phyloP scores from a whole-genome alignment of 805 yeast species.

The Wickerhamiella shivajii region DNA sequence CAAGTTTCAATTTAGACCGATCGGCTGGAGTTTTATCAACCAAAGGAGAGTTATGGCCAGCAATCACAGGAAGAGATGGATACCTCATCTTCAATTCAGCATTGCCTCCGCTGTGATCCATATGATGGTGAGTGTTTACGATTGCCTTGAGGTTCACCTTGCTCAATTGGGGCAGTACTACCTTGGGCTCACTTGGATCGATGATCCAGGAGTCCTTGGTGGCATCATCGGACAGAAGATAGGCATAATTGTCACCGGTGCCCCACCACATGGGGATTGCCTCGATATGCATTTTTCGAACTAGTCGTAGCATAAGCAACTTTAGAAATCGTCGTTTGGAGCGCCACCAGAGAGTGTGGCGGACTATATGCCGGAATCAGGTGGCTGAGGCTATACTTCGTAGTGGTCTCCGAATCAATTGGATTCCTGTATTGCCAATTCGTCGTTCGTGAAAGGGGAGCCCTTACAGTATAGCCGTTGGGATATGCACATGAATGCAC shows the following conservation, averaged over 20 bases:
- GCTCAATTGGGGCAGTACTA: conserved; percentile 34
- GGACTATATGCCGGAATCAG: no score
- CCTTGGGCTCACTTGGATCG: conserved; percentile 85
- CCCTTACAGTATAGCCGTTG: no score
- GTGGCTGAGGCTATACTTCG: no score
- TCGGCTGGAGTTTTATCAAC: conserved; percentile 62
- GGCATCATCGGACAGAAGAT: conserved; percentile 54
- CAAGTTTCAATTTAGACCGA: conserved; percentile 45
- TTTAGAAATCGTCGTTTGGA: no score
- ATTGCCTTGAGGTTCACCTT: conserved; percentile 50
- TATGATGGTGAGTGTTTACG: conserved; percentile 93
- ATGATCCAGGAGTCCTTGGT: conserved; percentile 64
- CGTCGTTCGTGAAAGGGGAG: no score
- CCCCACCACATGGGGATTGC: conserved; percentile 93
- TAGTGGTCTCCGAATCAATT: no score
- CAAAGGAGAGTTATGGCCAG: conserved; percentile 66
- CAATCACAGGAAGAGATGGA: conserved; percentile 52
- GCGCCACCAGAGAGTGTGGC: no score
- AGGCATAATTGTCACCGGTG: conserved; percentile 79
- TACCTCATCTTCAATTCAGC: conserved; percentile 24
- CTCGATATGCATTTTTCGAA: conserved; percentile 56
- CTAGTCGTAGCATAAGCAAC: conserved; percentile 9
- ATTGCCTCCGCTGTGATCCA: conserved; percentile 90
- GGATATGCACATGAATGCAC: no score
- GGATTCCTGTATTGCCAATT: no score